Evolutionary conservation across 139 green algal genomes (phyloP).

Genomic region (Coelastrella sp.): DNA sequence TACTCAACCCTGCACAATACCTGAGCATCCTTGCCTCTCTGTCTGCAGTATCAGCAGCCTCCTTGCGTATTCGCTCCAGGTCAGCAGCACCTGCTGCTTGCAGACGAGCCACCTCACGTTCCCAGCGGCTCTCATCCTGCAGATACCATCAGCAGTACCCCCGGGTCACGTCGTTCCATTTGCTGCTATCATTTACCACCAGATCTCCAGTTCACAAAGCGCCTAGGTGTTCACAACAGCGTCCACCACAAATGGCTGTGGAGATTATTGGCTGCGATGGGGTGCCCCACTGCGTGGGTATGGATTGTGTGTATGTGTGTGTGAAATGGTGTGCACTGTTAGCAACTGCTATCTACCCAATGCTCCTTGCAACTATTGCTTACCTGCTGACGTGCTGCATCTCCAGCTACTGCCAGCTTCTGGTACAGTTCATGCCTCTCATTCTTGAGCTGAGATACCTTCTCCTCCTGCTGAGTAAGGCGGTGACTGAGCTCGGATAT

Average conservation of each 20-base stretch:
- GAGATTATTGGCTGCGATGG: too few relatives aligned
- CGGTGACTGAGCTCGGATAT: not conserved
- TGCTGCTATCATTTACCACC: not conserved
- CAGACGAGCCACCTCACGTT: conserved; percentile 86
- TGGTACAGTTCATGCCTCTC: conserved; percentile 25
- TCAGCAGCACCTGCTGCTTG: conserved; percentile 94
- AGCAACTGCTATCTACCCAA: too few relatives aligned
- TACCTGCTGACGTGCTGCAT: not conserved
- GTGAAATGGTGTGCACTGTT: too few relatives aligned
- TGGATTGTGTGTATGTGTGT: too few relatives aligned
- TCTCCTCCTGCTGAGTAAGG: not conserved
- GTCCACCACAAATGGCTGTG: too few relatives aligned
- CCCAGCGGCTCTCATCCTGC: conserved; percentile 98
- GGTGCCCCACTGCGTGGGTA: too few relatives aligned
- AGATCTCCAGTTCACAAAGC: too few relatives aligned
- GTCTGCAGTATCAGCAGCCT: conserved; percentile 85
- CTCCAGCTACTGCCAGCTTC: not conserved
- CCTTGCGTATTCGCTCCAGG: conserved; percentile 93
- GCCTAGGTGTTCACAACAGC: too few relatives aligned
- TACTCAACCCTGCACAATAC: conserved; percentile 50
- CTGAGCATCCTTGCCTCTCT: conserved; percentile 62
- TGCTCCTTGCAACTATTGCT: not conserved
- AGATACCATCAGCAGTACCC: not conserved
- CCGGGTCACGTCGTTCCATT: not conserved
- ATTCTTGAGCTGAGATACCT: conserved; percentile 7